Base-by-base conservation (phyloP, 2,329 filamentous ascomycete species). In the Apiospora arundinis region DNA sequence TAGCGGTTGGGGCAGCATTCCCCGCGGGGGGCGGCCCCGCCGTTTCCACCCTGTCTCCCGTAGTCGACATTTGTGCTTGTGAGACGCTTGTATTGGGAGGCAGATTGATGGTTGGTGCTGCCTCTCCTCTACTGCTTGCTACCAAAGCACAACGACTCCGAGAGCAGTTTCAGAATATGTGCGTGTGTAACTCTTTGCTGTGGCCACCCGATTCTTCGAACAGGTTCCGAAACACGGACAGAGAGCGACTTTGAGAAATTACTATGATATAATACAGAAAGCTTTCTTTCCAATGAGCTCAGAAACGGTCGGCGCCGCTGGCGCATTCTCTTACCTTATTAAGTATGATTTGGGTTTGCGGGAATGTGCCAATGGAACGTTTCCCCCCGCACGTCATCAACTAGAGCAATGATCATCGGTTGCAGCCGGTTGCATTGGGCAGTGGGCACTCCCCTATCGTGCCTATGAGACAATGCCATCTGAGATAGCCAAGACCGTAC, bases 351-450 rank as follows among this genome's bases (percentile, higher is more conserved):
- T 63, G 56, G 40, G 56, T 40, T 63, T 40, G 56, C 12, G 52
- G 52, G 56, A 63, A 48, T n/a, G 56, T 40, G 56, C 9, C 56
- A 63, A 63, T 63, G 56, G 56, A 63, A 63, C 56, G 56, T 63
- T 63, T 63, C 52, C 16, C 32, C 56, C 56, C 56, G 56, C 56
- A 63, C 56, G 56, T 32, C 56, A 63, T 63, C 16, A 11, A 40
- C 56, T 40, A n/a, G 32, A 40, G 56, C 8, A 40, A 40, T 23
- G 56, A 63, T 63, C 56, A 63, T 32, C 56, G 56, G 56, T 63
- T 63, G 56, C 56, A 63, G 18, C 42, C 42, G 42, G 40, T 42
- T 9, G 12, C 40, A 14, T 4, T 42, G 40, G 40, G 40, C 40
- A 14, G 40, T 42, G 40, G 40, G 40, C 40, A 42, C 40, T 14